These are phyloP conservation scores for Termitomyces bulborhizus DNA, from an alignment of 768 basidiomycete species.

Conservation along the genomic window DNA sequence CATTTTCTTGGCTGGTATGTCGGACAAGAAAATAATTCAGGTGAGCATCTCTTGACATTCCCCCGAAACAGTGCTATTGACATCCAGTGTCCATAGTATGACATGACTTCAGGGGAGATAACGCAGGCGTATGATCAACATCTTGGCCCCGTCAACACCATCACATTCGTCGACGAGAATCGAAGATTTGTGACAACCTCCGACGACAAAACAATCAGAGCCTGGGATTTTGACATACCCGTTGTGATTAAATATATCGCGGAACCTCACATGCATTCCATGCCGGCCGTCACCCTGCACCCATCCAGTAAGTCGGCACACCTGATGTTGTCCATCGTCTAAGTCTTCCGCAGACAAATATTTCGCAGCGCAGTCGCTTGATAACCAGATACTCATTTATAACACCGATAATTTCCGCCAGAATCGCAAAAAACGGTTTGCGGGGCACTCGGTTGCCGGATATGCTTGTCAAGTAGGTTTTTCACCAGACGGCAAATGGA, in stretches of 20 bases:
- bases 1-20: constrained; percentile 97
- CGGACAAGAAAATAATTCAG: constrained; percentile 98
- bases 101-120: constrained; percentile 92
- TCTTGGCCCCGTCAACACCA: constrained; percentile 95
- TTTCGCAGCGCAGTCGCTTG: constrained; percentile 94
- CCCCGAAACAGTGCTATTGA: constrained; percentile 1
- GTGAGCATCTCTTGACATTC: constrained; percentile 32
- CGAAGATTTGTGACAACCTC: constrained; percentile 96
- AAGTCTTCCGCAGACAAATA: constrained; percentile 63
- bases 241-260: constrained; percentile 99
- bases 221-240: constrained; percentile 99
- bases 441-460: constrained; percentile 94
- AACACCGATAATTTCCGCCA: constrained; percentile 98
- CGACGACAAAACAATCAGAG: constrained; percentile 98
- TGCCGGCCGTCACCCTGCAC: constrained; percentile 96
- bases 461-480: constrained; percentile 98
- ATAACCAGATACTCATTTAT: constrained; percentile 97
- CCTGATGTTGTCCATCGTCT: constrained; percentile 2
- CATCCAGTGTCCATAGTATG: constrained; percentile 59
- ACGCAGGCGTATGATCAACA: constrained; percentile 99
- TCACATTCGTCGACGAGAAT: constrained; percentile 98
- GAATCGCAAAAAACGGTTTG: constrained; percentile 97
- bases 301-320: constrained; percentile 71
- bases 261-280: constrained; percentile 99
- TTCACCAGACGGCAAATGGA: constrained; percentile 97